Evolutionary conservation across 768 basidiomycete genomes (phyloP).

Genomic region (Lactarius vividus): DNA sequence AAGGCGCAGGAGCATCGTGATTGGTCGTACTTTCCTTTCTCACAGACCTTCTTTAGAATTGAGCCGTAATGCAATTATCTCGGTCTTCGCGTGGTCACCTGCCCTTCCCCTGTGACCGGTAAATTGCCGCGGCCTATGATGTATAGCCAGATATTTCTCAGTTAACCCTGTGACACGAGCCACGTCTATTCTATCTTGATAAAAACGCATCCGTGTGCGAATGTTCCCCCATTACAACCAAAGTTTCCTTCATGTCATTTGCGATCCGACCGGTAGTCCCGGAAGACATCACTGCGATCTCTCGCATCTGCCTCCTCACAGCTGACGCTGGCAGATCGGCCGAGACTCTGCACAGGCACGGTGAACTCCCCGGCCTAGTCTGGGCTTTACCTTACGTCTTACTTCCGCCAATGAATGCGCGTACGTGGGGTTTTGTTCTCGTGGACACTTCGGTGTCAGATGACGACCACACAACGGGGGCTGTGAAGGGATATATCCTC

Average conservation of each 20-base stretch:
- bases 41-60: background rate
- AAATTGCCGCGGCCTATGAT: constrained; percentile 9
- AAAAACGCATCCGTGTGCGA: background rate
- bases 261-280: constrained; percentile 55
- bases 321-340: constrained; percentile 69
- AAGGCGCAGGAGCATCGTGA: constrained; percentile 14
- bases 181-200: background rate
- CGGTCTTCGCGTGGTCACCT: constrained; percentile 3
- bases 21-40: background rate
- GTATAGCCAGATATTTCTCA: background rate
- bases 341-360: constrained; percentile 55
- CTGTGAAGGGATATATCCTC: constrained; percentile 70
- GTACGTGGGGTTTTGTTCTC: constrained; percentile 72
- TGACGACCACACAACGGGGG: constrained; percentile 35
- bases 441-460: constrained; percentile 42
- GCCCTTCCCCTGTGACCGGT: constrained; percentile 10
- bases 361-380: constrained; percentile 65
- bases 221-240: background rate
- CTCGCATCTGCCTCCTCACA: constrained; percentile 72
- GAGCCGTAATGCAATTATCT: constrained; percentile 6
- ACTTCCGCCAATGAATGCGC: constrained; percentile 40
- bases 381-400: constrained; percentile 77
- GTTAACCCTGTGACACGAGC: constrained; percentile 5
- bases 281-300: constrained; percentile 55
- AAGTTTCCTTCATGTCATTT: constrained; percentile 17